Conservation (phyloP, 306 rosid species). For the Fragaria iinumae region DNA sequence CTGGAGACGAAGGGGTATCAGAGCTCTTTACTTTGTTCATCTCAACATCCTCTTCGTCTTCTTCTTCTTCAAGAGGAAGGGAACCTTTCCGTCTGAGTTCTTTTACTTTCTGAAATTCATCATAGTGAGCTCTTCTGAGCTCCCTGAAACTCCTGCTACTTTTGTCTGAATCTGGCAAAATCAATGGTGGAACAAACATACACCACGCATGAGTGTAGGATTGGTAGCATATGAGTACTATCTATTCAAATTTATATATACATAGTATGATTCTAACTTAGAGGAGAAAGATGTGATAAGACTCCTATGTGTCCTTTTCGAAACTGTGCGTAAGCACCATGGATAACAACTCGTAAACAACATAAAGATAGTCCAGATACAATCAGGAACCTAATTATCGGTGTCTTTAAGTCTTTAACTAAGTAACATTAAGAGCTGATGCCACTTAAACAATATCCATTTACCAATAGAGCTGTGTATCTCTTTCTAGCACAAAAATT, state of each 20-base stretch:
- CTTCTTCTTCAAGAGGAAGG: conserved; percentile 53
- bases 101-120: conserved; percentile 77
- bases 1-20: conserved; percentile 49
- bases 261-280: neutral
- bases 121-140: conserved; percentile 83
- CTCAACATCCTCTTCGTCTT: conserved; percentile 35
- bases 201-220: conserved; percentile 4
- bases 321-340: neutral
- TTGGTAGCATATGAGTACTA: neutral
- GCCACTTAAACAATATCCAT: conserved; percentile 16
- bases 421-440: neutral
- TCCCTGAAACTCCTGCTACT: conserved; percentile 53
- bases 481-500: neutral
- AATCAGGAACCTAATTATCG: neutral
- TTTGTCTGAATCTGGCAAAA: conserved; percentile 50
- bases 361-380: neutral
- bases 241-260: conserved; percentile 9
- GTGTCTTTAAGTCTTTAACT: neutral
- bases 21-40: conserved; percentile 27
- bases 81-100: conserved; percentile 63
- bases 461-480: neutral
- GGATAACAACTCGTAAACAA: neutral
- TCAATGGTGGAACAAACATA: conserved; percentile 4
- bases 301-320: neutral
- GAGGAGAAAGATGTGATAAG: neutral